Conservation (phyloP, 305 asterid species). For the Fraxinus sp. region DNA sequence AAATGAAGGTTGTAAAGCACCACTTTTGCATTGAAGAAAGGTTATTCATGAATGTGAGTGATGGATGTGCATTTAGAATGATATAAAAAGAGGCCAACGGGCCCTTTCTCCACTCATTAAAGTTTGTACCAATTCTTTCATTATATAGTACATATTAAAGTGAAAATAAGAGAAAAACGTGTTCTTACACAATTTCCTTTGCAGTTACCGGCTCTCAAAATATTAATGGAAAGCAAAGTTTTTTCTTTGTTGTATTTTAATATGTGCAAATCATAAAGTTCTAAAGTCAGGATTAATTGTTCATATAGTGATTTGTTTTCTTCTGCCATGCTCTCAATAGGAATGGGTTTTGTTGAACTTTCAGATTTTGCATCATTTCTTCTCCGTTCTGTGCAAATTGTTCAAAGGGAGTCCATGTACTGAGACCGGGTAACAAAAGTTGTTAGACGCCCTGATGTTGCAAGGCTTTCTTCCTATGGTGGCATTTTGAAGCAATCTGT, state of each 20-base stretch:
- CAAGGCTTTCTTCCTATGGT: slow-evolving; percentile 63
- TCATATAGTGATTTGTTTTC: not conserved
- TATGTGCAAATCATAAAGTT: no score
- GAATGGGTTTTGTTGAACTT: slow-evolving; percentile 71
- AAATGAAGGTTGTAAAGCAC: not conserved
- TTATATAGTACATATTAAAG: not conserved
- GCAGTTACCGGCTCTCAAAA: not conserved
- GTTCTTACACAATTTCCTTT: not conserved
- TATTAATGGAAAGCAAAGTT: not conserved
- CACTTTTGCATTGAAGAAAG: not conserved
- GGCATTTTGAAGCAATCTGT: slow-evolving; percentile 78
- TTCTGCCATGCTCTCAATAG: slow-evolving; percentile 34
- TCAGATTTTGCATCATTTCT: slow-evolving; percentile 78
- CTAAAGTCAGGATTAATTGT: not conserved
- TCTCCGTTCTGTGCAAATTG: slow-evolving; percentile 81
- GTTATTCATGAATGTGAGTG: not conserved
- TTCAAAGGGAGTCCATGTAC: slow-evolving; percentile 62
- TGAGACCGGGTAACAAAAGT: slow-evolving; percentile 29
- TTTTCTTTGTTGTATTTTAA: not conserved
- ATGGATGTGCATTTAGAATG: not conserved
- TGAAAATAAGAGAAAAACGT: not conserved
- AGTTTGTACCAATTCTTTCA: not conserved
- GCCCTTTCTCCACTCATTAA: not conserved
- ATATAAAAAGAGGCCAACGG: not conserved
- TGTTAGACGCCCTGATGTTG: slow-evolving; percentile 37